These are phyloP conservation scores for Colletotrichum sp. DNA, from an alignment of 2,329 filamentous ascomycete species.

Conservation along the genomic window DNA sequence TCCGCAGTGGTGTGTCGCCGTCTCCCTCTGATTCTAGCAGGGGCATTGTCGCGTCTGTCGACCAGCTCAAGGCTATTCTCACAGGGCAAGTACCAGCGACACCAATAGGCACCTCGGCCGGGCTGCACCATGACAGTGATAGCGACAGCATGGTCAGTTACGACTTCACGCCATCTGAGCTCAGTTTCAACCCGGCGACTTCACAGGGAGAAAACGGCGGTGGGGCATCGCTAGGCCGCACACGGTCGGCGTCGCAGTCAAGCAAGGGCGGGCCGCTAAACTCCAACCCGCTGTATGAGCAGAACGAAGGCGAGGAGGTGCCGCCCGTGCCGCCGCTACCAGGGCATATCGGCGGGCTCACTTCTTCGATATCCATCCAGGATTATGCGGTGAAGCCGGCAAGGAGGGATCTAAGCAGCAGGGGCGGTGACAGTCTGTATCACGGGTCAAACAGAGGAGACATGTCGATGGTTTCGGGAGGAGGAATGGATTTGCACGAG, in stretches of 20 bases:
- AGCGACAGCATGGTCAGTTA: slow-evolving; percentile 76
- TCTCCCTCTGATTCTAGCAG: slow-evolving; percentile 47
- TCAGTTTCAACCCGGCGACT: slow-evolving; percentile 59
- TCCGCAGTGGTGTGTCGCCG: slow-evolving; percentile 56
- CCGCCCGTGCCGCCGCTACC: slow-evolving; percentile 63
- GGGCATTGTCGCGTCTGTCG: slow-evolving; percentile 63
- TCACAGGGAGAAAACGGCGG: slow-evolving; percentile 29
- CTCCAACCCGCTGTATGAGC: slow-evolving; percentile 45
- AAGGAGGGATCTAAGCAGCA: slow-evolving; percentile 46
- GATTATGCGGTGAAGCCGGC: slow-evolving; percentile 39
- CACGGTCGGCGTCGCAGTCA: slow-evolving; percentile 38
- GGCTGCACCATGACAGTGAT: slow-evolving; percentile 56
- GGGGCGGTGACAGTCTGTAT: slow-evolving; percentile 41
- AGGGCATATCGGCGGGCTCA: slow-evolving; percentile 37
- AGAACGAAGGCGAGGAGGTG: slow-evolving; percentile 42
- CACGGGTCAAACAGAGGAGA: slow-evolving; percentile 13
- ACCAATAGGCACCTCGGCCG: slow-evolving; percentile 41
- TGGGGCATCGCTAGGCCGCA: slow-evolving; percentile 29
- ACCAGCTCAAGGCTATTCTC: slow-evolving; percentile 68
- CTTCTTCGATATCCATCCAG: slow-evolving; percentile 35
- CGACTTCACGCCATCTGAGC: slow-evolving; percentile 70
- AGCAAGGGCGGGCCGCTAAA: slow-evolving; percentile 45
- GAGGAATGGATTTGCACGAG: slow-evolving; percentile 52
- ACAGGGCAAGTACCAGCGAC: slow-evolving; percentile 53
- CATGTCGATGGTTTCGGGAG: slow-evolving; percentile 37